Conservation (phyloP, 2,329 filamentous ascomycete genomes). For the Pseudogymnoascus sp. region DNA sequence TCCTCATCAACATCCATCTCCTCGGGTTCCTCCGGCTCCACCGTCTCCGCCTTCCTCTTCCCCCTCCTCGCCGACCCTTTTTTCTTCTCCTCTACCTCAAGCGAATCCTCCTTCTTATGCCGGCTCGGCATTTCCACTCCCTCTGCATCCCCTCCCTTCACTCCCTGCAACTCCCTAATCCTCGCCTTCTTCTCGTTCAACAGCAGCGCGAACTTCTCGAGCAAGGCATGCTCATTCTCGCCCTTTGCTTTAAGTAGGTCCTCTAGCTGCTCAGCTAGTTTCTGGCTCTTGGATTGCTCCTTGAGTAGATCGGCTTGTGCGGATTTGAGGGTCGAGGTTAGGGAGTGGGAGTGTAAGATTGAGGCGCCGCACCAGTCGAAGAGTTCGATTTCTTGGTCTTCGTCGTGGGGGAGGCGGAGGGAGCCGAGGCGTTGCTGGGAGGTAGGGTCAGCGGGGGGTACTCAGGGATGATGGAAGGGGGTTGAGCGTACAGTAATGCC, state of each 20-base stretch:
- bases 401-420: constrained; percentile 48
- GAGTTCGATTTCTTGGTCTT: constrained; percentile 50
- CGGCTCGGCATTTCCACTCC: constrained; percentile 32
- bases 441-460: constrained; percentile 17
- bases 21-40: constrained; percentile 28
- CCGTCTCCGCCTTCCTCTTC: constrained; percentile 43
- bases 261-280: constrained; percentile 55
- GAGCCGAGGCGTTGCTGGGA: constrained; percentile 61
- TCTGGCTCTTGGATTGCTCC: constrained; percentile 48
- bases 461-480: background rate
- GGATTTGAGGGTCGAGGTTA: constrained; percentile 13
- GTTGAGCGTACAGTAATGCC: constrained; percentile 54
- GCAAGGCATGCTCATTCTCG: constrained; percentile 55
- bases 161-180: constrained; percentile 63
- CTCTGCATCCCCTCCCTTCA: constrained; percentile 26
- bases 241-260: constrained; percentile 59
- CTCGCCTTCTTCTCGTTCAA: constrained; percentile 75
- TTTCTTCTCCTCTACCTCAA: constrained; percentile 1
- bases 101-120: background rate
- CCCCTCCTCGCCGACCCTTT: constrained; percentile 32
- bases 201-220: constrained; percentile 62
- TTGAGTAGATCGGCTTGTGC: constrained; percentile 35
- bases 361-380: constrained; percentile 64
- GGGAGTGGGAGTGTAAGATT: constrained; percentile 30
- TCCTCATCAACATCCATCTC: constrained; percentile 42